Percentiles rank a stretch among this genome's conserved stretches.
These are phyloP conservation scores for Eucalyptus caleyi DNA, from an alignment of 345 rosid genomes.

Conservation along the genomic window DNA sequence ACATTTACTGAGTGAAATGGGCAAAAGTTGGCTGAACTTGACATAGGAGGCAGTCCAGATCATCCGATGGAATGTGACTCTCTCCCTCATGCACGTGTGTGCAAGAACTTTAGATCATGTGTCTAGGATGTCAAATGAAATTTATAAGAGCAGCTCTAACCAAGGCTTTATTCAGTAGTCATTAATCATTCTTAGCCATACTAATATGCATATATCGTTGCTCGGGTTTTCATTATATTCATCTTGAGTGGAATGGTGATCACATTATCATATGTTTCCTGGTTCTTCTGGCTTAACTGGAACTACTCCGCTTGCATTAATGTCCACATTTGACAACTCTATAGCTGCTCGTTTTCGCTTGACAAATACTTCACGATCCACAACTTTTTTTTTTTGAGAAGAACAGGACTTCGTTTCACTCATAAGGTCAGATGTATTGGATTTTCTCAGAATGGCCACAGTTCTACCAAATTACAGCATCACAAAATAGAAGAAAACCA, in stretches of 20 bases:
- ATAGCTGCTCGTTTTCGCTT: not conserved
- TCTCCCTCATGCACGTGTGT: not conserved
- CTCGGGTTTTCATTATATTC: not conserved
- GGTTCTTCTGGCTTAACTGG: not conserved
- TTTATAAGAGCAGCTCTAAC: not conserved
- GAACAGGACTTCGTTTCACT: not conserved
- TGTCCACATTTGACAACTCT: not conserved
- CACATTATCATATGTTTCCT: not conserved
- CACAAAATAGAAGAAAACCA: not conserved
- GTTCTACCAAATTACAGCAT: not conserved
- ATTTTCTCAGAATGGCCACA: not conserved
- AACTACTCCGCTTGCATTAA: not conserved
- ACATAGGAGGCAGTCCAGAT: not conserved
- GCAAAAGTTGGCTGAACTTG: not conserved
- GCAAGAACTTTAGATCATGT: not conserved
- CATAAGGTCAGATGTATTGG: not conserved
- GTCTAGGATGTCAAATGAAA: not conserved
- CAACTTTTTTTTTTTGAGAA: not conserved
- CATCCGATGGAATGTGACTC: not conserved
- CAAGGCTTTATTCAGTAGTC: not conserved
- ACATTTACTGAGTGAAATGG: not conserved
- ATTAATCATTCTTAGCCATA: not conserved
- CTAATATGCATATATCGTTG: not conserved
- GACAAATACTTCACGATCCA: not conserved
- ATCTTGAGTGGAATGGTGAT: not conserved